These are phyloP conservation scores for Oenanthe sinensis DNA, from an alignment of 129 eudicot species.

Conservation along the genomic window DNA sequence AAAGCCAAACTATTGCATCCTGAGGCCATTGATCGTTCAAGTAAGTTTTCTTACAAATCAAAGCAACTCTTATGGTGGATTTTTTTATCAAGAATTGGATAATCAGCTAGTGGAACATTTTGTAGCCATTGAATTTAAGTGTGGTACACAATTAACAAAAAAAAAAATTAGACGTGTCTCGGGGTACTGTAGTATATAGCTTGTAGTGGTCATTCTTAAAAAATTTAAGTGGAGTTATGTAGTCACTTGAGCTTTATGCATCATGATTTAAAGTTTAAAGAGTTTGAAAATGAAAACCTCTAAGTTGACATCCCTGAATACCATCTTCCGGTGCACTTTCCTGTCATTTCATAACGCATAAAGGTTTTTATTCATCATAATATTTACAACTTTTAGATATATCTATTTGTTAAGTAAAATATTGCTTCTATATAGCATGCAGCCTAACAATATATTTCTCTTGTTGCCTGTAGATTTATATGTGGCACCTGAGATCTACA, in stretches of 20 bases:
- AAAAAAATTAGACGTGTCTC: neutral
- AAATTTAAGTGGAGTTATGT: neutral
- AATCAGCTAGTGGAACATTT: neutral
- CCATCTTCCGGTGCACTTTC: neutral
- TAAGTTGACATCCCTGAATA: neutral
- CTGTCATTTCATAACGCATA: neutral
- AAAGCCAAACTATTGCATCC: constrained; percentile 64
- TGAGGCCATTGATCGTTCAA: constrained; percentile 49
- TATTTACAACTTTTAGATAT: neutral
- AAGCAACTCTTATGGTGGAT: neutral
- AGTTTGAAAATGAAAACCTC: neutral
- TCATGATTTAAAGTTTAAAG: neutral
- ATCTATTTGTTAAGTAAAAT: neutral
- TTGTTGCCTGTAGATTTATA: constrained; percentile 50
- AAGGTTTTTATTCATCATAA: neutral
- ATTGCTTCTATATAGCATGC: neutral
- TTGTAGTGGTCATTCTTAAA: neutral
- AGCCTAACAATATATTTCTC: constrained; percentile 4
- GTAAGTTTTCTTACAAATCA: constrained; percentile 34
- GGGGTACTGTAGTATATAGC: neutral
- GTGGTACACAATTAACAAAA: neutral
- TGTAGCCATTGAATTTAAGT: neutral
- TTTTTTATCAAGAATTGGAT: neutral
- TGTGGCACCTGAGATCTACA: constrained; percentile 76
- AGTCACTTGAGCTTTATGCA: neutral